These are phyloP conservation scores for Tricholomella constricta DNA, from an alignment of 768 basidiomycete genomes.

Conservation along the genomic window DNA sequence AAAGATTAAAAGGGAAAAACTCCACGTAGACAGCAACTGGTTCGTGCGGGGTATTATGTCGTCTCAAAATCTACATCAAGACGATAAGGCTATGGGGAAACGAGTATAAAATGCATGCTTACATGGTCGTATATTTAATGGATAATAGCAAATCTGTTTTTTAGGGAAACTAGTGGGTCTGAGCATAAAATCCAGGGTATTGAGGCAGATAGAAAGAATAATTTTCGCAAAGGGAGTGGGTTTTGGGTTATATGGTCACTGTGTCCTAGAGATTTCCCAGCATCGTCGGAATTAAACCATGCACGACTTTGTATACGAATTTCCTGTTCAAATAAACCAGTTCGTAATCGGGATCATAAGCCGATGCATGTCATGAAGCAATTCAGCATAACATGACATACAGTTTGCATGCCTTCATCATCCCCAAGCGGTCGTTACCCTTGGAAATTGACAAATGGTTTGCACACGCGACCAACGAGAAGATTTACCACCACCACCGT, in stretches of 20 bases:
- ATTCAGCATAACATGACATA: constrained; percentile 22
- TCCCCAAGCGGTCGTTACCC: constrained; percentile 46
- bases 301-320: background rate
- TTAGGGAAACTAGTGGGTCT: constrained; percentile 30
- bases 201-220: background rate
- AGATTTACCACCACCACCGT: constrained; percentile 4
- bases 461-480: constrained; percentile 23
- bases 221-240: background rate
- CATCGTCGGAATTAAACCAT: constrained; percentile 1
- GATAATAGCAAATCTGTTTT: constrained; percentile 34
- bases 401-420: constrained; percentile 40
- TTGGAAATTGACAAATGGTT: constrained; percentile 41
- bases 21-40: constrained; percentile 25
- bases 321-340: background rate
- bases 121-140: constrained; percentile 32
- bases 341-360: constrained; percentile 26
- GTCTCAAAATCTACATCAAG: constrained; percentile 31
- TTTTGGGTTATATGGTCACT: background rate
- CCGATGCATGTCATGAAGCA: constrained; percentile 17
- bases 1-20: constrained; percentile 32
- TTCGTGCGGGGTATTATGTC: constrained; percentile 37
- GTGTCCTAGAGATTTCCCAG: background rate
- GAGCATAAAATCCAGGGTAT: constrained; percentile 21
- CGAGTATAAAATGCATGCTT: constrained; percentile 17
- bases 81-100: background rate